Conservation (phyloP, 2,329 filamentous ascomycete genomes). For the Penicillium hordei region DNA sequence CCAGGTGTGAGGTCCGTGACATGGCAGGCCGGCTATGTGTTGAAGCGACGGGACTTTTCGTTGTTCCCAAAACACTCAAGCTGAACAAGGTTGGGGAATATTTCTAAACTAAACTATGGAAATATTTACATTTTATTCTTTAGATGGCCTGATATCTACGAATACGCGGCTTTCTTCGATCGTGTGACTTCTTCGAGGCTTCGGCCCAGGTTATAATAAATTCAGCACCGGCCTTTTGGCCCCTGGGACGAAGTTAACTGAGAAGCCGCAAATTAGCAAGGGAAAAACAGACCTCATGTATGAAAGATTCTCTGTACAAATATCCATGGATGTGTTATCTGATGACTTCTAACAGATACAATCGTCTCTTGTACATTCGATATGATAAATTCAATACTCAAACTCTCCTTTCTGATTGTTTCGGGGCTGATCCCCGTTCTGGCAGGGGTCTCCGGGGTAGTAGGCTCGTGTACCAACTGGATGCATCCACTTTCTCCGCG, state of each 20-base stretch:
- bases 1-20: conserved; percentile 37
- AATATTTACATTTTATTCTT: not conserved
- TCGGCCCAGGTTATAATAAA: not conserved
- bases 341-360: not conserved
- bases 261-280: not conserved
- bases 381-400: not conserved
- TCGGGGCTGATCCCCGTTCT: conserved; percentile 20
- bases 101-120: conserved; percentile 39
- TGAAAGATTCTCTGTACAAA: conserved; percentile 1
- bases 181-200: not conserved
- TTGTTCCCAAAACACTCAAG: conserved; percentile 55
- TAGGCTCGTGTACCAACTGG: conserved; percentile 5
- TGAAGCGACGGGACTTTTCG: conserved; percentile 59
- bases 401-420: conserved; percentile 6
- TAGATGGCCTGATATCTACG: not conserved
- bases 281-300: not conserved
- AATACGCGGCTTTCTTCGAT: not conserved
- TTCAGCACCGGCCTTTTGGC: not conserved
- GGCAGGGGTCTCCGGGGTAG: conserved; percentile 11
- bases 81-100: conserved; percentile 42
- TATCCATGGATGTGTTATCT: not conserved
- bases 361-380: not conserved
- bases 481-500: conserved; percentile 18
- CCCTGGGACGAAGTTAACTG: not conserved
- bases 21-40: conserved; percentile 57